A percentile compares a stretch with the other conserved stretches of the same genome.
Conservation (phyloP, 2,329 filamentous ascomycete genomes). For the Calonectria pseudoturangicola region DNA sequence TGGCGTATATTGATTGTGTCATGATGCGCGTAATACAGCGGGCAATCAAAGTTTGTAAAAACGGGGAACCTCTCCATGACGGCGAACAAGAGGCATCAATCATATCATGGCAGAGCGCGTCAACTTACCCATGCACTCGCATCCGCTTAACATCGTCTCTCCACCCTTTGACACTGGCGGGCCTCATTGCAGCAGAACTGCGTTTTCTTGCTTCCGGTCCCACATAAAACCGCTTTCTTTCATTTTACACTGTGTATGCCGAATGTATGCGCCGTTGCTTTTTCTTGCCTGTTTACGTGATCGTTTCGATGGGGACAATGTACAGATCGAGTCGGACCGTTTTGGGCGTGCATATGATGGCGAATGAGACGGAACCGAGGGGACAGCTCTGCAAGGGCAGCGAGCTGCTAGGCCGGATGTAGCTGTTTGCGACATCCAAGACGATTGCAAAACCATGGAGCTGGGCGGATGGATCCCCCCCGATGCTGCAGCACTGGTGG, state of each 20-base stretch:
- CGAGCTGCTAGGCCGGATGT: constrained; percentile 26
- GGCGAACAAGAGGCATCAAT: neutral
- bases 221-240: constrained; percentile 1
- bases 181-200: constrained; percentile 17
- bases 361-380: neutral
- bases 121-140: constrained; percentile 14
- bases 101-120: constrained; percentile 19
- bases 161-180: constrained; percentile 10
- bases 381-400: constrained; percentile 23
- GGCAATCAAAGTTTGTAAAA: constrained; percentile 17
- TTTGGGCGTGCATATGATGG: constrained; percentile 2
- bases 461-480: constrained; percentile 30
- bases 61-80: neutral
- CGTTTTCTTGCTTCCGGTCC: constrained; percentile 8
- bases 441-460: constrained; percentile 37
- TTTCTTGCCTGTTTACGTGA: constrained; percentile 12
- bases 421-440: constrained; percentile 31
- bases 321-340: constrained; percentile 23
- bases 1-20: neutral
- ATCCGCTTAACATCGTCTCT: neutral
- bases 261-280: neutral
- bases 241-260: neutral
- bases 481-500: constrained; percentile 25
- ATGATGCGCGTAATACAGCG: constrained; percentile 3
- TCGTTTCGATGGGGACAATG: constrained; percentile 12